Percentiles rank a stretch among this genome's conserved stretches.
These are phyloP conservation scores for Pythium grandisporangium DNA, from an alignment of 352 stramenopile species.

Conservation along the genomic window DNA sequence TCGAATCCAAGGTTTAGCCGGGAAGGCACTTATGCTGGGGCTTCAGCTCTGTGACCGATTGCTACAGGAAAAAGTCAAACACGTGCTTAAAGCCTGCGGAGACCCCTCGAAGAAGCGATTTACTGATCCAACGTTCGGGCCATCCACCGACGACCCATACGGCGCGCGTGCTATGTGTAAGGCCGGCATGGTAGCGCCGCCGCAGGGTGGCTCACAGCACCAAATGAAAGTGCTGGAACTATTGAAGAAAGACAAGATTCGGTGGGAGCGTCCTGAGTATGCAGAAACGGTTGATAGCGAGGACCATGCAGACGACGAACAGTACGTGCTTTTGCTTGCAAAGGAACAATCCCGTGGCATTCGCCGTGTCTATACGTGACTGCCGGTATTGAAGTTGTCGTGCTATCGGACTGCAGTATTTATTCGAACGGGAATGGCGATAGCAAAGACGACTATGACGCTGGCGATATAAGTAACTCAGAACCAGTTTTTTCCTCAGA, in stretches of 20 bases:
- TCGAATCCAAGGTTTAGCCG: slow-evolving; percentile 62
- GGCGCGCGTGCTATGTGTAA: slow-evolving; percentile 68
- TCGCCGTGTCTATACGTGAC: background rate
- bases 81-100: slow-evolving; percentile 38
- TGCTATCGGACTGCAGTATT: too few species aligned
- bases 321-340: slow-evolving; percentile 3
- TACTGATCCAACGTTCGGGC: slow-evolving; percentile 77
- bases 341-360: background rate
- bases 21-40: slow-evolving; percentile 40
- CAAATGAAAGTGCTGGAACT: slow-evolving; percentile 64
- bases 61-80: slow-evolving; percentile 67
- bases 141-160: slow-evolving; percentile 32
- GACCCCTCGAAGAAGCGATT: slow-evolving; percentile 49
- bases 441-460: slow-evolving; percentile 17
- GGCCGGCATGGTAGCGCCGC: slow-evolving; percentile 27
- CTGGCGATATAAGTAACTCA: slow-evolving; percentile 13
- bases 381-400: too few species aligned
- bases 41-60: slow-evolving; percentile 57
- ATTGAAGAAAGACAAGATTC: slow-evolving; percentile 65
- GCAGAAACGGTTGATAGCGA: slow-evolving; percentile 17
- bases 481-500: slow-evolving; percentile 45
- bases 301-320: slow-evolving; percentile 10
- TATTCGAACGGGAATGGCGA: too few species aligned
- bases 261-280: slow-evolving; percentile 72
- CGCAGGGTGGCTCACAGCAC: slow-evolving; percentile 66